Base-by-base conservation (phyloP, 306 rosid species). In the Corylus avellana region DNA sequence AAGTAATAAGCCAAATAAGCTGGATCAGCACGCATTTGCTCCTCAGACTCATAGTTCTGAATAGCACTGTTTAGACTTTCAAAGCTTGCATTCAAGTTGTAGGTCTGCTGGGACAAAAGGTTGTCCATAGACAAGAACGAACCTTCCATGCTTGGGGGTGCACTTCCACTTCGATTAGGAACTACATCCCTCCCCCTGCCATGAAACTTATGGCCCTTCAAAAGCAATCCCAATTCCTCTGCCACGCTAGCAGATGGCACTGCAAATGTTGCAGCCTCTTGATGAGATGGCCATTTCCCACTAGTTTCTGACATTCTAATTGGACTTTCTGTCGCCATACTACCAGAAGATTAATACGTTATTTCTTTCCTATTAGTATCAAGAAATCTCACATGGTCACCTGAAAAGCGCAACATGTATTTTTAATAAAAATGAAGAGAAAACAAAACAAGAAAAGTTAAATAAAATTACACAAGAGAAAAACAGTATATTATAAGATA, bases 141-240 rank as follows among this genome's bases (percentile, higher is more conserved):
- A 42, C 96, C 93, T 78, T 89, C 96, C 85, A 91, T 91, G 81
- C 88, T 89, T 54, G 96, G 96, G 79, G 96, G 96, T 63, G 96
- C 96, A 77, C 96, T 91, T 70, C 93, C 96, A 84, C 96, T 91
- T 51, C 96, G 88, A 73, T 84, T 85, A 74, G 96, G 93, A n/a
- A 85, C 78, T 27, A 29, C 88, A 75, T 91, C 91, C 71, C 76
- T 87, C 63, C 83, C 75, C 18, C 79, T 78, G 48, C 88, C 81
- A 12, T 78, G 82, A 80, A 88, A 79, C 66, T 86, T 81, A 56
- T 85, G 90, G 79, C 87, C 88, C 62, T 82, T 86, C 77, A 90
- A 67, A 72, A 90, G 88, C 72, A 83, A 62, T 75, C 87, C 84
- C 81, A 90, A 81, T 72, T 88, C 94, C 82, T 88, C 94, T 7